phyloP scores from a whole-genome alignment of 352 stramenopile genomes.

The Globisporangium rhizosaccharum region DNA sequence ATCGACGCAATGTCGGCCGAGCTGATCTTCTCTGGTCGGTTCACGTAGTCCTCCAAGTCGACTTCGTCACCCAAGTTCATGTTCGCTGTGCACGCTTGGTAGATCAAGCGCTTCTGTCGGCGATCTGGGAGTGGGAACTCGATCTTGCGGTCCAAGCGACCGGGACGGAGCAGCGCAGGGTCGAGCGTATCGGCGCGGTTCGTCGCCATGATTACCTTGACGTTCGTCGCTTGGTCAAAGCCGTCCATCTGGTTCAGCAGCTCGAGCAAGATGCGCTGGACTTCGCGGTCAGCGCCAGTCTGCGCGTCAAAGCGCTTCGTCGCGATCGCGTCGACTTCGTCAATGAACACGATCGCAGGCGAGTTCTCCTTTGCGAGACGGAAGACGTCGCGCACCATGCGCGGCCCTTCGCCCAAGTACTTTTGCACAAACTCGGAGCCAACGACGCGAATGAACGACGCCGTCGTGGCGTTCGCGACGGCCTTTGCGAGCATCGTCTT shows the following conservation, averaged over 20 bases:
- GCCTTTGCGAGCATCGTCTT: constrained; percentile 99
- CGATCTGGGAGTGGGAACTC: constrained; percentile 99
- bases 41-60: constrained; percentile 99
- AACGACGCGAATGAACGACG: constrained; percentile 97
- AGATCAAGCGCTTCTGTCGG: constrained; percentile 99
- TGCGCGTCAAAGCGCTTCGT: constrained; percentile 99
- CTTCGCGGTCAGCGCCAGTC: constrained; percentile 94
- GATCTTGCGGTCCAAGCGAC: constrained; percentile 98
- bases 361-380: constrained; percentile 98
- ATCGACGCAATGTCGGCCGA: constrained; percentile 98
- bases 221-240: constrained; percentile 99
- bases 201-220: constrained; percentile 99
- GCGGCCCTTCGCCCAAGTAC: constrained; percentile 98
- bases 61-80: constrained; percentile 99
- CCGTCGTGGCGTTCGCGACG: constrained; percentile 98
- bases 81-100: constrained; percentile 98
- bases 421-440: constrained; percentile 99
- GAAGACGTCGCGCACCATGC: constrained; percentile 99
- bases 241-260: constrained; percentile 99
- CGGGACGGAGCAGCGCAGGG: constrained; percentile 96
- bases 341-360: constrained; percentile 99
- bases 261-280: constrained; percentile 99
- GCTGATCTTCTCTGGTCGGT: constrained; percentile 99
- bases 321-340: constrained; percentile 99
- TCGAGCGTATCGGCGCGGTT: constrained; percentile 99